A percentile compares a stretch with the other conserved stretches of the same genome.
Conservation (phyloP, 352 stramenopile genomes). For the Phytophthora aleatoria region DNA sequence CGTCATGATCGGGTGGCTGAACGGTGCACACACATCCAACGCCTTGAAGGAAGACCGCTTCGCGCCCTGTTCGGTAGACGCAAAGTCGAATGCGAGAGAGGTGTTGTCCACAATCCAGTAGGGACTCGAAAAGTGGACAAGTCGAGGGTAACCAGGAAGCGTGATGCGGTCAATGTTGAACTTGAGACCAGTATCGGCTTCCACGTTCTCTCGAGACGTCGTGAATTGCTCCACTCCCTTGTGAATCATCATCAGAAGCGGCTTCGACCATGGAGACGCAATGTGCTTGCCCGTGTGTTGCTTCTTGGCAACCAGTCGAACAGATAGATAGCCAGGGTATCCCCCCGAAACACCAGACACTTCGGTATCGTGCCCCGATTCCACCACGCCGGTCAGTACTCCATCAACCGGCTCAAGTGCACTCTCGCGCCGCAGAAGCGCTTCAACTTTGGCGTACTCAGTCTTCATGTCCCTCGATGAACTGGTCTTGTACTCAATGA, state of each 20-base stretch:
- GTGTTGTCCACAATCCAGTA: constrained; percentile 91
- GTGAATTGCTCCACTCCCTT: constrained; percentile 74
- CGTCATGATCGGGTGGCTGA: constrained; percentile 69
- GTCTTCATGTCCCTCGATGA: constrained; percentile 50
- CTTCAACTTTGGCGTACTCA: constrained; percentile 71
- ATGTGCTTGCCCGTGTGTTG: constrained; percentile 37
- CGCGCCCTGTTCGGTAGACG: constrained; percentile 56
- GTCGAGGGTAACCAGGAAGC: constrained; percentile 62
- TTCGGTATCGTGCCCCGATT: constrained; percentile 75
- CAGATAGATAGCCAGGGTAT: constrained; percentile 72
- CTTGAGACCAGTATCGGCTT: constrained; percentile 51
- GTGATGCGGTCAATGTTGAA: constrained; percentile 83
- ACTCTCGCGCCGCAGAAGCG: constrained; percentile 46
- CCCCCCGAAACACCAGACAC: constrained; percentile 74
- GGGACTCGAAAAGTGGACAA: constrained; percentile 81
- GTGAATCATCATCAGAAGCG: constrained; percentile 87
- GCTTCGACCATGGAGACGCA: constrained; percentile 75
- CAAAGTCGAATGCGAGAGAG: constrained; percentile 65
- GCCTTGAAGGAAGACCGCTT: constrained; percentile 53
- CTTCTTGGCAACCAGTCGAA: constrained; percentile 60
- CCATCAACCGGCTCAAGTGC: constrained; percentile 35
- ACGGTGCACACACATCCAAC: constrained; percentile 50
- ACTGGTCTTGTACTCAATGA: constrained; percentile 81
- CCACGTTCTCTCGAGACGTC: constrained; percentile 61
- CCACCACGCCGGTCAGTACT: constrained; percentile 56